phyloP scores from a whole-genome alignment of 1,284 basidiomycete genomes.

The Stereum hirsutum region DNA sequence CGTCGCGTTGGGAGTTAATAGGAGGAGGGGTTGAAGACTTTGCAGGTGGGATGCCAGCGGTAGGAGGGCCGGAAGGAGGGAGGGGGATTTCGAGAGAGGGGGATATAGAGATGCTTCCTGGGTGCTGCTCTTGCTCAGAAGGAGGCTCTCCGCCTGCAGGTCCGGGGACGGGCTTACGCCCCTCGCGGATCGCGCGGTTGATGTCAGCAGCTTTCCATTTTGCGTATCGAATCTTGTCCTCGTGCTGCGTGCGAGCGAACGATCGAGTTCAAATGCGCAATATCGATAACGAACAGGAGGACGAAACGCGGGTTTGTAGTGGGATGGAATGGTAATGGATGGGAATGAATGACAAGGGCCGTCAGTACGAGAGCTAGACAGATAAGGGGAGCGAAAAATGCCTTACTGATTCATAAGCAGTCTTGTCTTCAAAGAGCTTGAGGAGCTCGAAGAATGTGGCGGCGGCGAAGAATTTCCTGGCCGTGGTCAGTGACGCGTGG shows the following conservation, averaged over 20 bases:
- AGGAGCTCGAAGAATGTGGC: slow-evolving; percentile 83
- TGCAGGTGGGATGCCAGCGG: too few relatives aligned
- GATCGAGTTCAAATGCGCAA: slow-evolving; percentile 30
- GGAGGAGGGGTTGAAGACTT: not conserved
- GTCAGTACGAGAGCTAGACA: not conserved
- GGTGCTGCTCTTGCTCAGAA: too few relatives aligned
- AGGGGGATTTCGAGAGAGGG: too few relatives aligned
- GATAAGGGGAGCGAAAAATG: not conserved
- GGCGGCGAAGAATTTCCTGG: slow-evolving; percentile 83
- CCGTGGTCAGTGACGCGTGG: slow-evolving; percentile 71
- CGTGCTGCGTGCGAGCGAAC: slow-evolving; percentile 34
- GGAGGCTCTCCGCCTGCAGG: slow-evolving; percentile 37
- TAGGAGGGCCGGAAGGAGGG: too few relatives aligned
- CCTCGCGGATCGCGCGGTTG: slow-evolving; percentile 82
- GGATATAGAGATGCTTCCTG: too few relatives aligned
- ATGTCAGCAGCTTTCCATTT: slow-evolving; percentile 94
- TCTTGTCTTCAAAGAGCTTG: slow-evolving; percentile 50
- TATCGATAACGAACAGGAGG: slow-evolving; percentile 20
- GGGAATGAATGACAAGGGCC: not conserved
- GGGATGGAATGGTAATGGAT: too few relatives aligned
- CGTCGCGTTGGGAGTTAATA: not conserved
- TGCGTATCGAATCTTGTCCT: slow-evolving; percentile 78
- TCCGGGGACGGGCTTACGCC: slow-evolving; percentile 62
- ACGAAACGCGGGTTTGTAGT: too few relatives aligned
- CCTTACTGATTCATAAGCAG: slow-evolving; percentile 11